Conservation (phyloP, 768 basidiomycete genomes). For the Pulveroboletus sp. region DNA sequence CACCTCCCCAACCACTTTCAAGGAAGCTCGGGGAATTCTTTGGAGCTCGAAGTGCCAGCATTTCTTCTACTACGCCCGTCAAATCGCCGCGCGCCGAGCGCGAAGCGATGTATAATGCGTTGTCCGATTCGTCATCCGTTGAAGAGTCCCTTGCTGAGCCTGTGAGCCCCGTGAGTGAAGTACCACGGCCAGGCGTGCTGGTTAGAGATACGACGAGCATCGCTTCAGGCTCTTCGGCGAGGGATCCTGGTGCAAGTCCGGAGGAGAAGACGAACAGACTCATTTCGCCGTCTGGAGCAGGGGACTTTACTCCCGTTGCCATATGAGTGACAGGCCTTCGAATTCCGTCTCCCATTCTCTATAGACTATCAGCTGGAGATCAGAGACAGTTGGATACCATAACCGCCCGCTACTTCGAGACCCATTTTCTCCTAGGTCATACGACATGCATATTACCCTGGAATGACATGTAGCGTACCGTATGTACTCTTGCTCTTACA, state of each 20-base stretch:
- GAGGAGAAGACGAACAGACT: slow-evolving; percentile 22
- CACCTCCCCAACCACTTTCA: slow-evolving; percentile 44
- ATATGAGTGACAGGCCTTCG: slow-evolving; percentile 25
- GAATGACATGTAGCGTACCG: slow-evolving; percentile 20
- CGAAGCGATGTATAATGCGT: slow-evolving; percentile 23
- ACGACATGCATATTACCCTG: slow-evolving; percentile 3
- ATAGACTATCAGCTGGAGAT: slow-evolving; percentile 6
- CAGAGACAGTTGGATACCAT: slow-evolving; percentile 14
- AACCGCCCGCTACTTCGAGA: slow-evolving; percentile 6
- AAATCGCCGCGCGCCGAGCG: slow-evolving; percentile 23
- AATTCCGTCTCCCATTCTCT: slow-evolving; percentile 11
- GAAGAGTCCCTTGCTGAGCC: slow-evolving; percentile 35
- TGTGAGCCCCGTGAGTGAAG: slow-evolving; percentile 29
- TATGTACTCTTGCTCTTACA: slow-evolving; percentile 25
- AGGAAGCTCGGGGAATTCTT: slow-evolving; percentile 73
- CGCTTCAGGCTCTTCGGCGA: slow-evolving; percentile 22
- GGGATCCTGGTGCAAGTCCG: slow-evolving; percentile 26
- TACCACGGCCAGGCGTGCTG: slow-evolving; percentile 22
- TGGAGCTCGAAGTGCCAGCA: slow-evolving; percentile 45
- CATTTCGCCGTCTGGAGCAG: slow-evolving; percentile 6
- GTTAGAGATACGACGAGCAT: slow-evolving; percentile 30
- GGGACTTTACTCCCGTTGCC: slow-evolving; percentile 21
- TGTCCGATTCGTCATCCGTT: slow-evolving; percentile 35
- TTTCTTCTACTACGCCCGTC: slow-evolving; percentile 40
- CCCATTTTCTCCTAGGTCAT: slow-evolving; percentile 2